Percentiles rank a stretch among this genome's conserved stretches.
phyloP scores from a whole-genome alignment of 2,329 filamentous ascomycete species.

The Aureobasidium pullulans region DNA sequence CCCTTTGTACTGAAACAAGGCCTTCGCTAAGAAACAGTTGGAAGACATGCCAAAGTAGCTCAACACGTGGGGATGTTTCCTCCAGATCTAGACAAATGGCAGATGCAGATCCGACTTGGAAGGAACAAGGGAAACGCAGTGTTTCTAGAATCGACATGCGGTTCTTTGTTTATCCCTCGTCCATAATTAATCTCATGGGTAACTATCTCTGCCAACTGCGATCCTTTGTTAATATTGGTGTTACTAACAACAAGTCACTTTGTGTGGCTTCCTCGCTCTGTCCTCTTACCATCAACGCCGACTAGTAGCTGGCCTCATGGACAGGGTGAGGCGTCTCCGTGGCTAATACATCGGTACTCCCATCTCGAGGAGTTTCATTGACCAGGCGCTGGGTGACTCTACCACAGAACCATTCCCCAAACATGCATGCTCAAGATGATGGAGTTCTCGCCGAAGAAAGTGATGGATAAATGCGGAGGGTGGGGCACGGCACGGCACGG shows the following conservation, averaged over 20 bases:
- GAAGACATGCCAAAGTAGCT: background rate
- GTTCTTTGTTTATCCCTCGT: background rate
- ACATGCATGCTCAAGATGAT: background rate
- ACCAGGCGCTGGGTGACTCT: too few relatives aligned
- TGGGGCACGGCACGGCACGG: conserved; percentile 3
- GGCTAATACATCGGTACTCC: background rate
- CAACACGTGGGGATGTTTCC: background rate
- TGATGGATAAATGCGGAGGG: background rate
- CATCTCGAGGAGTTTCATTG: background rate
- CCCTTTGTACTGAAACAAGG: background rate
- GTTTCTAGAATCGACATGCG: too few relatives aligned
- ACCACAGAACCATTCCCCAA: too few relatives aligned
- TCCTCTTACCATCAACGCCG: too few relatives aligned
- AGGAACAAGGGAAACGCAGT: background rate
- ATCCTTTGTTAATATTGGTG: too few relatives aligned
- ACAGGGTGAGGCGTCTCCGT: background rate
- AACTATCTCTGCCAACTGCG: too few relatives aligned
- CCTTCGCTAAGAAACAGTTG: background rate
- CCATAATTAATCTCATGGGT: too few relatives aligned
- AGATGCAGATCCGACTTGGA: background rate
- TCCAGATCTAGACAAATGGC: background rate
- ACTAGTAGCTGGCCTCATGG: too few relatives aligned
- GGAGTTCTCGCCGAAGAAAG: conserved; percentile 5
- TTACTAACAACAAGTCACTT: too few relatives aligned
- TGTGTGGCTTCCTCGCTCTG: too few relatives aligned